Evolutionary conservation across 2,329 filamentous ascomycete genomes (phyloP).

Genomic region (Reticulascus tulasneorum): DNA sequence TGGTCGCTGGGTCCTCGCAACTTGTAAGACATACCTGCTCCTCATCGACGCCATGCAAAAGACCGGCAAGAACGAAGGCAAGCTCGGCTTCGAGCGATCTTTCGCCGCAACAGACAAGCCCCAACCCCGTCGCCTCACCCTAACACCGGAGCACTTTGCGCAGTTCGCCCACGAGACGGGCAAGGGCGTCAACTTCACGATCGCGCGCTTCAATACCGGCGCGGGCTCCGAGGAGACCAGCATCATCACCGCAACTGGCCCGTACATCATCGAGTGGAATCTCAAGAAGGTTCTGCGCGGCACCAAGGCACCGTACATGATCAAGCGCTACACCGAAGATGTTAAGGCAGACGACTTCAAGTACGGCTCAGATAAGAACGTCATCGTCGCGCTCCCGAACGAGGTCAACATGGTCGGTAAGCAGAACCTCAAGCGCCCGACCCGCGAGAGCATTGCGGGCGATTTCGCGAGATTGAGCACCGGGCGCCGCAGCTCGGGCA

Average conservation of each 20-base stretch:
- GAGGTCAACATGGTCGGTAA: slow-evolving; percentile 98
- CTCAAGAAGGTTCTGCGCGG: slow-evolving; percentile 83
- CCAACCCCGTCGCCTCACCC: slow-evolving; percentile 81
- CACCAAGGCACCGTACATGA: slow-evolving; percentile 84
- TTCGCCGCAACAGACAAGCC: slow-evolving; percentile 93
- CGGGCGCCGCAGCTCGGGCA: slow-evolving; percentile 45
- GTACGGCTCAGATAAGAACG: slow-evolving; percentile 94
- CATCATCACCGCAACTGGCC: slow-evolving; percentile 93
- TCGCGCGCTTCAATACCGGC: slow-evolving; percentile 90
- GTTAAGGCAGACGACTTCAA: slow-evolving; percentile 99
- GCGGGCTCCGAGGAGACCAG: slow-evolving; percentile 79
- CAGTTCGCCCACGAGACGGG: slow-evolving; percentile 98
- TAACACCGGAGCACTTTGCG: slow-evolving; percentile 88
- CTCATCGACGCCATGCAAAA: slow-evolving; percentile 90
- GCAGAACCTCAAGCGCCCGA: slow-evolving; percentile 78
- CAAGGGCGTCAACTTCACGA: slow-evolving; percentile 79
- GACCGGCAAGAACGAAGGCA: slow-evolving; percentile 91
- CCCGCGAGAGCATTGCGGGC: slow-evolving; percentile 84
- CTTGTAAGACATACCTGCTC: slow-evolving; percentile 89
- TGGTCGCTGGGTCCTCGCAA: slow-evolving; percentile 91
- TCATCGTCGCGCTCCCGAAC: slow-evolving; percentile 94
- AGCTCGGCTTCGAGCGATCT: slow-evolving; percentile 92
- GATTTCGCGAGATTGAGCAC: slow-evolving; percentile 42
- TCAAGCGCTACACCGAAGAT: slow-evolving; percentile 92
- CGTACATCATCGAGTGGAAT: slow-evolving; percentile 96